Evolutionary conservation across 371 early-diverging fungal genomes (phyloP).

Genomic region (Mucor irregularis): DNA sequence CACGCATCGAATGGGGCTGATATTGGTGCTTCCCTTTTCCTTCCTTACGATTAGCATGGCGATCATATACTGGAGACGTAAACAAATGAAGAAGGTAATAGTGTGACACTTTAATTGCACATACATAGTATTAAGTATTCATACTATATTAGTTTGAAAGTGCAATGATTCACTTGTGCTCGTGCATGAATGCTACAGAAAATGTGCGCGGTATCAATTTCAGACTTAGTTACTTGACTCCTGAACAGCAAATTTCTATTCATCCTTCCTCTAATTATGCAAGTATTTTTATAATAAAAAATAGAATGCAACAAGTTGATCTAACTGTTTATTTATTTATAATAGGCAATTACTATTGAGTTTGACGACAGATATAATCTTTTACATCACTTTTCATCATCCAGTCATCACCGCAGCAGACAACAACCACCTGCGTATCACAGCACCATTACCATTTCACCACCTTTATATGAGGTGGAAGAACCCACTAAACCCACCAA

Average conservation of each 20-base stretch:
- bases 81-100: conserved; percentile 28
- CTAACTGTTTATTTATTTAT: conserved; percentile 1
- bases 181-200: conserved; percentile 53
- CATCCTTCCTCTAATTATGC: conserved; percentile 29
- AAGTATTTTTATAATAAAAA: conserved; percentile 16
- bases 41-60: conserved; percentile 22
- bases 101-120: not conserved
- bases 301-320: not conserved
- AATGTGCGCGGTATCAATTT: conserved; percentile 50
- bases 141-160: conserved; percentile 28
- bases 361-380: conserved; percentile 45
- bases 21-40: conserved; percentile 27
- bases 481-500: conserved; percentile 20
- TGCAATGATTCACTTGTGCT: conserved; percentile 34
- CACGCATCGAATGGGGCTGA: conserved; percentile 27
- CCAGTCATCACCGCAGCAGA: conserved; percentile 2
- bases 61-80: conserved; percentile 27
- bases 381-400: conserved; percentile 35
- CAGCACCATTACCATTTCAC: conserved; percentile 6
- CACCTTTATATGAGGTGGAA: conserved; percentile 2
- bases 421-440: conserved; percentile 26
- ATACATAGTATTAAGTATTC: not conserved
- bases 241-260: conserved; percentile 25
- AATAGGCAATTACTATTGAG: conserved; percentile 43
- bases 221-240: conserved; percentile 28